Evolutionary conservation across 345 rosid species (phyloP).

Genomic region (Lumnitzera racemosa): DNA sequence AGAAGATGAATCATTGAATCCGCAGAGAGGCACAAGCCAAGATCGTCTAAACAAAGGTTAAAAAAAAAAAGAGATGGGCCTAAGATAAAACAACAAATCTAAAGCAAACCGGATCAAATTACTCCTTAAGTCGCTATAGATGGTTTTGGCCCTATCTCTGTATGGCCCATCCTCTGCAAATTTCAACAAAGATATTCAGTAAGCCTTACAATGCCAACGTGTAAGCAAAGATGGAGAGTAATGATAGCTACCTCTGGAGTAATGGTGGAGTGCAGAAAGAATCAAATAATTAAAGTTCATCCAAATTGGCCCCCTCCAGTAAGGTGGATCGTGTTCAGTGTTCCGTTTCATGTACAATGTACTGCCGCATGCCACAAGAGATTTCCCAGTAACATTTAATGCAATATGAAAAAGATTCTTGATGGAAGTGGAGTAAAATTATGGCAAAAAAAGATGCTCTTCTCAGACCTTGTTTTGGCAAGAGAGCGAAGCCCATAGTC

Average conservation of each 20-base stretch:
- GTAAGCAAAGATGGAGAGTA: not conserved
- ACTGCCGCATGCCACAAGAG: slow-evolving; percentile 25
- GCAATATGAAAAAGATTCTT: no score
- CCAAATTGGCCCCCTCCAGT: slow-evolving; percentile 97
- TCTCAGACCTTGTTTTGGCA: slow-evolving; percentile 64
- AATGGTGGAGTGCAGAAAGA: slow-evolving; percentile 76
- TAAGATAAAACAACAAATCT: not conserved
- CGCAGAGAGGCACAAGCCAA: not conserved
- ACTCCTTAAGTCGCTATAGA: slow-evolving; percentile 55
- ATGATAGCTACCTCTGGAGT: slow-evolving; percentile 49
- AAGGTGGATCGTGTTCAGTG: slow-evolving; percentile 83
- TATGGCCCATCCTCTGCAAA: slow-evolving; percentile 71
- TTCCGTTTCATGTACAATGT: slow-evolving; percentile 87
- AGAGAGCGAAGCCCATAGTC: slow-evolving; percentile 91
- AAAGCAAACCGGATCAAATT: slow-evolving; percentile 60
- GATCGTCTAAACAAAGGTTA: not conserved
- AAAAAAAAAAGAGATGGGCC: not conserved
- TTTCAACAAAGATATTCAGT: not conserved
- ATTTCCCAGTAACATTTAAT: not conserved
- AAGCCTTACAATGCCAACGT: no score
- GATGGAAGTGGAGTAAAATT: no score
- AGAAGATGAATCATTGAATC: slow-evolving; percentile 2
- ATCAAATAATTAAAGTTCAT: slow-evolving; percentile 90
- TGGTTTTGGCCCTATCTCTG: slow-evolving; percentile 44
- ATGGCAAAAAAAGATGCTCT: not conserved